A percentile compares a stretch with the other conserved stretches of the same genome.
These are phyloP conservation scores for Hypoxylon lenormandii DNA, from an alignment of 495 filamentous ascomycete genomes.

Conservation along the genomic window DNA sequence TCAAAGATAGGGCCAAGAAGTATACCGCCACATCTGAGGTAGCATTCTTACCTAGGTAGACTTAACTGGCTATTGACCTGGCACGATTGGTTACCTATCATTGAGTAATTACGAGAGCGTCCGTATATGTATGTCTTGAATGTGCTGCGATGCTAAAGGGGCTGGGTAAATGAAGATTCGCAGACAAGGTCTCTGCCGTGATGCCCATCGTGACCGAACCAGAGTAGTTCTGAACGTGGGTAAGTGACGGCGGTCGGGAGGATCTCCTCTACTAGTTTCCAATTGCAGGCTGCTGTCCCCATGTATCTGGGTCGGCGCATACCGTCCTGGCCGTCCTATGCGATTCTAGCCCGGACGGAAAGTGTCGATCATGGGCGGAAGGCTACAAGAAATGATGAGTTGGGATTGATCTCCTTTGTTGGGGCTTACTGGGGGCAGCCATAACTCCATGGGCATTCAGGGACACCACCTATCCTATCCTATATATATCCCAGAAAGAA, in stretches of 20 bases:
- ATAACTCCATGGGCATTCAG: neutral
- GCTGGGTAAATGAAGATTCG: slow-evolving; percentile 12
- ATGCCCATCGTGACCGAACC: neutral
- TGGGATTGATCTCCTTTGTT: slow-evolving; percentile 1
- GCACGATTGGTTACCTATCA: slow-evolving; percentile 5
- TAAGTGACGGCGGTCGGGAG: neutral
- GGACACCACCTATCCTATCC: slow-evolving; percentile 1
- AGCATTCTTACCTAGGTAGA: slow-evolving; percentile 17
- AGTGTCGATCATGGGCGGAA: slow-evolving; percentile 17
- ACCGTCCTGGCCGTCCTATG: neutral
- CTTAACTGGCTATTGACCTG: slow-evolving; percentile 1
- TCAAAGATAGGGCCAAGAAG: slow-evolving; percentile 3
- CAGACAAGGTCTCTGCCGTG: neutral
- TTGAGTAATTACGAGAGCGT: neutral
- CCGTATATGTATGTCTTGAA: neutral
- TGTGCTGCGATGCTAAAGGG: neutral
- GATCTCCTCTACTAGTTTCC: slow-evolving; percentile 11
- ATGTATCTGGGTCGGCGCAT: slow-evolving; percentile 4
- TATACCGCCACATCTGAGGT: slow-evolving; percentile 6
- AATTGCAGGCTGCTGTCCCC: neutral
- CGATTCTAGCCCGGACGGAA: slow-evolving; percentile 12
- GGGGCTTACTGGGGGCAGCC: neutral
- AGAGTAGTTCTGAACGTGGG: neutral
- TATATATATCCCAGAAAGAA: slow-evolving; percentile 23
- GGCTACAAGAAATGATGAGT: slow-evolving; percentile 2